A percentile compares a stretch with the other conserved stretches of the same genome.
Evolutionary conservation across 164 flowering plant species (phyloP).

Genomic region (Annona cherimola): DNA sequence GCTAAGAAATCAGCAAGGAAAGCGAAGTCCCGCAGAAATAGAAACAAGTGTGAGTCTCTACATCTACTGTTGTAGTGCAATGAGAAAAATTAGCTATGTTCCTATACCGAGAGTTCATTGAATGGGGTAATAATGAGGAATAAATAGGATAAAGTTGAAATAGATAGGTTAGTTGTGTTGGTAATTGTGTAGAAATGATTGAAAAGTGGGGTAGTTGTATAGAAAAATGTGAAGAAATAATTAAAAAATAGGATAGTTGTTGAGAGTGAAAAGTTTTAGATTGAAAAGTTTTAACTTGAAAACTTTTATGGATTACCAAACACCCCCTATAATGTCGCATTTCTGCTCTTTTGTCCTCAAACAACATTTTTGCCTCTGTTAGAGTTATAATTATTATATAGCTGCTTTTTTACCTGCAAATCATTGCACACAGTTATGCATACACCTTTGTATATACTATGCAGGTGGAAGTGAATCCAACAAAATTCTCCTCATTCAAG

Average conservation of each 20-base stretch:
- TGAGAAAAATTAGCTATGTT: neutral
- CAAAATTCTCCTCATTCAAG: neutral
- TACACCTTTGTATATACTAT: too few relatives aligned
- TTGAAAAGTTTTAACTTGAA: too few relatives aligned
- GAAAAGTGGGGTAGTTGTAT: too few relatives aligned
- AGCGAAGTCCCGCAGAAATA: slow-evolving; percentile 20
- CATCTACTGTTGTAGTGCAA: neutral
- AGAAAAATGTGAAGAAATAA: too few relatives aligned
- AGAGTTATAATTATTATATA: neutral
- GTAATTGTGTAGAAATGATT: neutral
- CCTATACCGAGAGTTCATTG: neutral
- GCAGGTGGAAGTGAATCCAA: neutral
- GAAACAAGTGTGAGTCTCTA: slow-evolving; percentile 43
- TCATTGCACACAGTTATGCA: neutral
- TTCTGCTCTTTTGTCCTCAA: too few relatives aligned
- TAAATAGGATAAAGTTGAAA: neutral
- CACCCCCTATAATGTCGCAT: too few relatives aligned
- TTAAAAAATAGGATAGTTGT: too few relatives aligned
- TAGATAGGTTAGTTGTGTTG: neutral
- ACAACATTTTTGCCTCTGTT: too few relatives aligned
- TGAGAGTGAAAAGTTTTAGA: too few relatives aligned
- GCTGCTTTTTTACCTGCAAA: neutral
- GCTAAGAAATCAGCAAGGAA: slow-evolving; percentile 28
- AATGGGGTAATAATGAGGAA: neutral
- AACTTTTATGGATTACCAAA: too few relatives aligned